Evolutionary conservation across 176 grass and related monocot genomes (phyloP).

Genomic region (barley (Hordeum vulgare)): MorexV3_pseudomolecules_assembly NC_058522.1:407342757-407343256

Average conservation of each 20-base stretch:
- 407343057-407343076: not conserved
- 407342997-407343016: too few relatives aligned
- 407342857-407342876: too few relatives aligned
- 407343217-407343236: not conserved
- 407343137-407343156: not conserved
- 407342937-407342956: not conserved
- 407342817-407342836: not conserved
- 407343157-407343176: not conserved
- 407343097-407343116: not conserved
- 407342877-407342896: not conserved
- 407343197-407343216: not conserved
- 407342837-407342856: too few relatives aligned
- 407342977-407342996: not conserved
- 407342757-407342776: not conserved
- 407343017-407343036: not conserved
- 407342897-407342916: not conserved
- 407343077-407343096: not conserved
- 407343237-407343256: not conserved
- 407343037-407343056: not conserved
- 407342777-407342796: not conserved
- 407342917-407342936: not conserved
- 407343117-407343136: not conserved
- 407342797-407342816: not conserved
- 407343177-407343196: not conserved
- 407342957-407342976: not conserved